Evolutionary conservation across 1,284 basidiomycete species (phyloP).

Genomic region (Moniliella sp.): DNA sequence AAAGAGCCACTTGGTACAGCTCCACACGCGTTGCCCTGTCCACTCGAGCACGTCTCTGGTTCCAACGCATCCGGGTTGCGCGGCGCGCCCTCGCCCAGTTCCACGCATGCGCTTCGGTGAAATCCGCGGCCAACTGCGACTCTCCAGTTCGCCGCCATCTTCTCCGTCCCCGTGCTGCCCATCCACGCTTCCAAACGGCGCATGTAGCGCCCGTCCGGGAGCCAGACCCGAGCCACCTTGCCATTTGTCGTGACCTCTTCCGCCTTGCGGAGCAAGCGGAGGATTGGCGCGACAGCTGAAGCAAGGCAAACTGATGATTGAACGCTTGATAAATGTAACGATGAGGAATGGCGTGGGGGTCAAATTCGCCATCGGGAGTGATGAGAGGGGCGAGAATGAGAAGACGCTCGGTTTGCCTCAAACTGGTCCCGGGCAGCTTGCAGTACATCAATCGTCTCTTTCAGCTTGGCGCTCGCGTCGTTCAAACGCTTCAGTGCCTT

Average conservation of each 20-base stretch:
- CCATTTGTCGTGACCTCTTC: constrained; percentile 44
- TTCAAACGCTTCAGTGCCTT: too few relatives aligned
- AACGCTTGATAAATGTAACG: constrained; percentile 43
- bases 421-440: too few relatives aligned
- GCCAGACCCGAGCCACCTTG: constrained; percentile 44
- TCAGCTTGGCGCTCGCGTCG: too few relatives aligned
- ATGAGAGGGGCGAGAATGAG: neutral
- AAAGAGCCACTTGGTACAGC: constrained; percentile 9
- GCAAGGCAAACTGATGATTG: constrained; percentile 46
- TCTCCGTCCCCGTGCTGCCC: constrained; percentile 16
- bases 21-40: constrained; percentile 16
- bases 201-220: constrained; percentile 39
- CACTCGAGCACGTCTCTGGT: constrained; percentile 34
- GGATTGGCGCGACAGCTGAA: constrained; percentile 9
- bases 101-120: constrained; percentile 35
- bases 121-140: constrained; percentile 42
- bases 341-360: constrained; percentile 18
- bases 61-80: constrained; percentile 56
- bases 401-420: too few relatives aligned
- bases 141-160: constrained; percentile 35
- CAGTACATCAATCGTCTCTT: too few relatives aligned
- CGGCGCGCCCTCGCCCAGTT: constrained; percentile 38
- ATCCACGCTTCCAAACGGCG: constrained; percentile 40
- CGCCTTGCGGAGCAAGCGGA: constrained; percentile 42
- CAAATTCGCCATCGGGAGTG: neutral